Evolutionary conservation across 1,139 yeast species (phyloP), one percentile per base, ranked within the genome.

Genomic region (Protomyces pachydermus): DNA sequence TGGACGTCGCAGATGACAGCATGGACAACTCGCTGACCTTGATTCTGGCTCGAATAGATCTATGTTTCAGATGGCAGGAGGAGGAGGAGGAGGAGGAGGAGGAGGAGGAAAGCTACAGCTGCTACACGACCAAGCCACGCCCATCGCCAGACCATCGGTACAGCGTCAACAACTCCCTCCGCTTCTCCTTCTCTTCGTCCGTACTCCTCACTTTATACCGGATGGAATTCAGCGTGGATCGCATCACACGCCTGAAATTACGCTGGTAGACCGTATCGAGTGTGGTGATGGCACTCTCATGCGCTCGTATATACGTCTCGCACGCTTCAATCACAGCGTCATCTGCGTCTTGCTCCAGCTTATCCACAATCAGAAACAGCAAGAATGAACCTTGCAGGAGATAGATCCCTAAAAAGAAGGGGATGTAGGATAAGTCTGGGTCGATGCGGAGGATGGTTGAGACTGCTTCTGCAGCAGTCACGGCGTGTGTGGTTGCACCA

Each of bases 201-300:
- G 45, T 56, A 25, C 65, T 50, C 55, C 63, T 20, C 45, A 54
- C 37, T 64, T 62, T 61, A 64, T 54, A 58, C 57, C 65, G 35
- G 62, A 66, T 60, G 57, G 54, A 25, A 57, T 66, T 54, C 64
- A 72, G 60, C 16, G 73, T 71, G 12, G 70, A 70, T 2, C 75
- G 67, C 72, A 73, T 71, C 16, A 73, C 72, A 23, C 70, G 67
- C 35, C 75, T 60, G 66, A 73, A 73, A 52, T 72, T 73, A 28
- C 74, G 70, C 66, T 73, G 75, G 53, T 73, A 73, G 60, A 73
- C 74, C 1, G 76, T 74, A 58, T 70, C 73, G 23, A 73, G 68
- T 2, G 75, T 74, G 25, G 71, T 74, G 56, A 73, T 72, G 56
- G 75, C 72, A 20, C 72, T 75, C 60, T 73, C 76, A 56, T 73